Base-by-base conservation (phyloP, 2,329 filamentous ascomycete species). In the Myotisia sp. region DNA sequence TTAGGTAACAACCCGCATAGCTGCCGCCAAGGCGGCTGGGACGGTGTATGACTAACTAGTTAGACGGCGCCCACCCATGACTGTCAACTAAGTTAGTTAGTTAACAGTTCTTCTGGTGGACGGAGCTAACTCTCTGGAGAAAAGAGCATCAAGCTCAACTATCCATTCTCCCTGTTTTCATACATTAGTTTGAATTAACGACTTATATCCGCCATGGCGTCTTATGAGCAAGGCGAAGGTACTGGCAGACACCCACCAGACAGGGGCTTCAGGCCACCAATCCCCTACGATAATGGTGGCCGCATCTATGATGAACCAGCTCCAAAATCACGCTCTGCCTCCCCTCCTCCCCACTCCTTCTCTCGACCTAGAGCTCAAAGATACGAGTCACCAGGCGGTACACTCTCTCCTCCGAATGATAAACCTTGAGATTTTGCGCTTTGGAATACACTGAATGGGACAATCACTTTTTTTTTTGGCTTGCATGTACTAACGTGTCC, bases 221-320 rank as follows among this genome's bases (percentile, higher is more conserved):
- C n/a, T n/a, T n/a, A n/a, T n/a, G n/a, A n/a, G n/a, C n/a, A n/a
- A n/a, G n/a, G n/a, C n/a, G 48, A 56, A 32, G 44, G 37, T 27
- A 47, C 37, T 3, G 33, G 46, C n/a, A 39, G 53, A 32, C 45
- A 44, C 0, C 48, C 49, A 27, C 47, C 47, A 32, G n/a, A n/a
- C n/a, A n/a, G n/a, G n/a, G n/a, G n/a, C n/a, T n/a, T n/a, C n/a
- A n/a, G n/a, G n/a, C n/a, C n/a, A n/a, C n/a, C n/a, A n/a, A n/a
- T n/a, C n/a, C 47, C 45, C 34, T 50, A 56, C 31, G 54, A 62
- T 36, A 49, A 53, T 34, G 58, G 63, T 33, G 59, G 56, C 31
- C 51, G 53, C 33, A 62, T 64, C 54, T 65, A 65, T 43, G 61
- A 65, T 43, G 63, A 65, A 40, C 53, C 41, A 3, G 53, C 56